These are phyloP conservation scores for Ophiostoma perfectum DNA, from an alignment of 2,329 filamentous ascomycete species.

Conservation along the genomic window DNA sequence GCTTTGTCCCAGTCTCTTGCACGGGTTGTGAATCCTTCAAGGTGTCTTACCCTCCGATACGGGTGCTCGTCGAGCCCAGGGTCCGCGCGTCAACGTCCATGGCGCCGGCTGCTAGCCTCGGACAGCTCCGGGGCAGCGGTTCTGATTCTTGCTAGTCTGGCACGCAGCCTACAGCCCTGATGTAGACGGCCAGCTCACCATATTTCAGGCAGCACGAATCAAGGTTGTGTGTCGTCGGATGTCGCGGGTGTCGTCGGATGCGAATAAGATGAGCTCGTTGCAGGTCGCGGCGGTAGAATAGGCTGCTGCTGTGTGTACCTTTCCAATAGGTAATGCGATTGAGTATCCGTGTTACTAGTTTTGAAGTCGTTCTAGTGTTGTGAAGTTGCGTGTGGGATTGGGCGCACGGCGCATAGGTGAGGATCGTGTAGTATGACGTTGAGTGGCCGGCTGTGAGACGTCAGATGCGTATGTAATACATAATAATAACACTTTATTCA, in stretches of 20 bases:
- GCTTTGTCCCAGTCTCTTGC: neutral
- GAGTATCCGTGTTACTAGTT: too few species aligned
- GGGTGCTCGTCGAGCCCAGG: constrained; percentile 12
- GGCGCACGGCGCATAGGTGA: neutral
- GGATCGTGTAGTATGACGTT: constrained; percentile 6
- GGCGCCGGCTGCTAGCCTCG: neutral
- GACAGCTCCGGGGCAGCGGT: neutral
- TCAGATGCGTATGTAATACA: neutral
- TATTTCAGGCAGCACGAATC: neutral
- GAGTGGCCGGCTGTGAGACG: neutral
- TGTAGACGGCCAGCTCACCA: constrained; percentile 10
- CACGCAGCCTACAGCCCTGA: constrained; percentile 13
- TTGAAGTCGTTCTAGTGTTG: too few species aligned
- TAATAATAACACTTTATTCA: neutral
- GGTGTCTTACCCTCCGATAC: constrained; percentile 16
- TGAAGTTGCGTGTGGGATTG: neutral
- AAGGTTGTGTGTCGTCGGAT: neutral
- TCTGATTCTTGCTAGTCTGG: neutral
- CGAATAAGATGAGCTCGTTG: neutral
- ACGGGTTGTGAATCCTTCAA: neutral
- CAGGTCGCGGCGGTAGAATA: neutral
- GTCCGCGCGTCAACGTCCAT: constrained; percentile 18
- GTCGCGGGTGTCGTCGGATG: neutral
- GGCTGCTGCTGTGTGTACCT: neutral
- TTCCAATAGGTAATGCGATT: neutral